A percentile compares a stretch with the other conserved stretches of the same genome.
Conservation (phyloP, 2,329 filamentous ascomycete species). For the Diaporthe vexans region DNA sequence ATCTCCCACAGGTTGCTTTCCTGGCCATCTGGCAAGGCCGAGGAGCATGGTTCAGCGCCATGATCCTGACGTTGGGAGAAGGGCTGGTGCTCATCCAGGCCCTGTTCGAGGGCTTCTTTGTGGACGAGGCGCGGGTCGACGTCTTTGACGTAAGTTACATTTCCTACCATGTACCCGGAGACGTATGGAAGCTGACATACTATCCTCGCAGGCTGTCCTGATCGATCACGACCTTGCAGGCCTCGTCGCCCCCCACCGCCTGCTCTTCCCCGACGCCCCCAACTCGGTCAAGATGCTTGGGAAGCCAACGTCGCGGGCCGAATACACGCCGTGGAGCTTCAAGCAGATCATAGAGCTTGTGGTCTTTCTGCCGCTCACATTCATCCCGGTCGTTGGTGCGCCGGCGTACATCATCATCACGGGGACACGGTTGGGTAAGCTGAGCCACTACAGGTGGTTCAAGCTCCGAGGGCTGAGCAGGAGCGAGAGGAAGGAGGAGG, state of each 20-base stretch:
- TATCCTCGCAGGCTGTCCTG: constrained; percentile 70
- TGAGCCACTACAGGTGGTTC: constrained; percentile 94
- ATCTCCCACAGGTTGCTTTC: constrained; percentile 90
- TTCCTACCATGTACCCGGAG: background rate
- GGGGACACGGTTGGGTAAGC: constrained; percentile 86
- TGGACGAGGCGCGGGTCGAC: constrained; percentile 83
- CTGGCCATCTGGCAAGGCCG: constrained; percentile 89
- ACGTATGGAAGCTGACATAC: constrained; percentile 35
- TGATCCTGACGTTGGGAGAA: constrained; percentile 88
- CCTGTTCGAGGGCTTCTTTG: constrained; percentile 85
- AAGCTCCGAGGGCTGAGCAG: constrained; percentile 81
- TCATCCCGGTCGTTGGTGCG: constrained; percentile 86
- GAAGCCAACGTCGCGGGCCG: constrained; percentile 80
- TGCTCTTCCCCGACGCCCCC: constrained; percentile 76
- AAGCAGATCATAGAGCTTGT: constrained; percentile 92
- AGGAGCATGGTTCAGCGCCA: constrained; percentile 90
- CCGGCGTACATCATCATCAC: constrained; percentile 91
- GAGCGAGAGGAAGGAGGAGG: constrained; percentile 79
- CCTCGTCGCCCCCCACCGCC: constrained; percentile 76
- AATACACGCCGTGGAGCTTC: constrained; percentile 90
- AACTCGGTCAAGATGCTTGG: constrained; percentile 85
- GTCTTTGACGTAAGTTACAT: constrained; percentile 80
- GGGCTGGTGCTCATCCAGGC: constrained; percentile 78
- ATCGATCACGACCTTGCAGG: constrained; percentile 80
- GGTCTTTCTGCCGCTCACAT: constrained; percentile 83